phyloP scores from a whole-genome alignment of 768 basidiomycete species.

The Leucosporidium scottii region DNA sequence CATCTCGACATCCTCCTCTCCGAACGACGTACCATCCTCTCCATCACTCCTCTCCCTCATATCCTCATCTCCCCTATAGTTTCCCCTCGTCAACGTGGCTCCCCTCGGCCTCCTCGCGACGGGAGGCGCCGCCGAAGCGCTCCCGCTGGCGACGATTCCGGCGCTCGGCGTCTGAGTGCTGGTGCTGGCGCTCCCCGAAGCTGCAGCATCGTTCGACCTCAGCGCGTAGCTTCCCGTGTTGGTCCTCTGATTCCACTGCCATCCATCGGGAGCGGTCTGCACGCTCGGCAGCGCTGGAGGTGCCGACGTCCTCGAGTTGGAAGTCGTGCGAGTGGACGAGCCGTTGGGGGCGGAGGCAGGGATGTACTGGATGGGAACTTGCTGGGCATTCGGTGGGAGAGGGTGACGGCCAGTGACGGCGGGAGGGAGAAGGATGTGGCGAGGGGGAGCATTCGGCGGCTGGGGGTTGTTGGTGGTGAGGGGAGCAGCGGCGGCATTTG shows the following conservation, averaged over 20 bases:
- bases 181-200: background rate
- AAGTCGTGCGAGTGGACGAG: too few species aligned
- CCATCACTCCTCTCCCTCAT: background rate
- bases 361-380: too few species aligned
- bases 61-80: constrained; percentile 6
- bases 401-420: too few species aligned
- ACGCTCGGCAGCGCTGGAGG: background rate
- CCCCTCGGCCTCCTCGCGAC: background rate
- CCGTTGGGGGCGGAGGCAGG: too few species aligned
- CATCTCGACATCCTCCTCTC: constrained; percentile 1
- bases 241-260: background rate
- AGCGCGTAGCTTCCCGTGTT: background rate
- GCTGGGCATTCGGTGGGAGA: too few species aligned
- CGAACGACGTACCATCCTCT: background rate
- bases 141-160: background rate
- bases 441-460: too few species aligned
- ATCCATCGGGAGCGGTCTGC: too few species aligned
- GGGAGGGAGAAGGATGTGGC: too few species aligned
- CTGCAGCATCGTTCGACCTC: constrained; percentile 2
- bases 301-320: too few species aligned
- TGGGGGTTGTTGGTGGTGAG: too few species aligned
- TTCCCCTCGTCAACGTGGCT: constrained; percentile 11
- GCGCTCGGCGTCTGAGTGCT: background rate
- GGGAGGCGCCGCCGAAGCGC: background rate
- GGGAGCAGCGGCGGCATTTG: too few species aligned